Evolutionary conservation across 164 flowering plant genomes (phyloP), one percentile per base, ranked within the genome.

Genomic region (Magnolia sinica): DNA sequence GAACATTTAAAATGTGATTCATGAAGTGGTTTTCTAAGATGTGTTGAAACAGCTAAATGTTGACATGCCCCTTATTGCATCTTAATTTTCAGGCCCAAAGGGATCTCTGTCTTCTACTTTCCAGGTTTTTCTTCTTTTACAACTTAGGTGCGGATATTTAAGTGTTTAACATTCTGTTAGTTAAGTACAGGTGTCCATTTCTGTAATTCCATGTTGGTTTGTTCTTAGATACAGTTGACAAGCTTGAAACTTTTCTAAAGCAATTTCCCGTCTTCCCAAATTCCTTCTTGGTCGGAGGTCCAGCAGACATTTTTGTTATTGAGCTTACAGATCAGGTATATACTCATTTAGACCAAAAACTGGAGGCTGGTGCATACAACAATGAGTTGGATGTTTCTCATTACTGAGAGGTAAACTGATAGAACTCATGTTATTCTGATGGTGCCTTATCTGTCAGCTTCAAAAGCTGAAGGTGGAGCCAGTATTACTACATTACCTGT

Each of bases 401-500:
- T 11, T 72, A 64, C 6, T 24, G 31, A 23, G 27, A 22, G 24
- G 22, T 65, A 71, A 50, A 10, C 50, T 64, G 23, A 74, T 61
- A 59, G 18, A 31, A 72, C 31, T 31, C 50, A 13, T n/a, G 16
- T 24, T 49, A 27, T n/a, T 63, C 22, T 7, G 14, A 64, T 68
- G 29, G 59, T 69, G 51, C 71, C 7, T 14, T n/a, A 13, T 70
- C 3, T 68, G 29, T 75, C 92, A 96, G 99, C 94, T 96, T 81
- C 97, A 88, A 80, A 96, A 90, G 80, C 74, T 96, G 78, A 94
- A 96, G 88, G 96, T 96, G 83, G 99, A 96, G 81, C 99, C 99
- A 45, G 99, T 94, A 58, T 83, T 96, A 22, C 82, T 96, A 71
- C 95, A 96, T 85, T 96, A 92, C 83, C 87, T 96, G 51, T 91